Evolutionary conservation across 2,329 filamentous ascomycete genomes (phyloP), one percentile per base, ranked within the genome.

Genomic region (Fusarium armeniacum): DNA sequence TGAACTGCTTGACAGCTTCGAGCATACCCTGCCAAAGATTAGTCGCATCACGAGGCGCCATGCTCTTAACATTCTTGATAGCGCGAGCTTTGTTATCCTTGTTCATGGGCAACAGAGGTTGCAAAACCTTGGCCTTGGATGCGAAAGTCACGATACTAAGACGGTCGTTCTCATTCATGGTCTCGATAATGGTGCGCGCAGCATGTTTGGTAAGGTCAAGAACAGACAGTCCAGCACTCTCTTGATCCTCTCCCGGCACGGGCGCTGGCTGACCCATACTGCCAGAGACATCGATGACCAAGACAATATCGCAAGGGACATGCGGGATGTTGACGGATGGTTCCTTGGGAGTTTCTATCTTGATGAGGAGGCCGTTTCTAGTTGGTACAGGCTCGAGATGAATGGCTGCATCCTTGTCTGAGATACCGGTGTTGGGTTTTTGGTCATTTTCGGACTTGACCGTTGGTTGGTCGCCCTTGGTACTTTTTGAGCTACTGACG

Each of bases 151-250:
- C 85, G 33, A 90, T 86, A 6, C 85, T 87, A 0, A 90, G 76
- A 6, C 87, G 80, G 69, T 90, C 88, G 1, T 75, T 68, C n/a
- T 83, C 81, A 32, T 85, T 80, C 65, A 90, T 78, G 0, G 86
- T 87, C 69, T 87, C 84, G 12, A 89, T 71, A 20, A 90, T 88
- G 10, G 87, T 89, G 9, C 81, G 80, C 2, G 86, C 84, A 2
- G 87, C 86, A 69, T 90, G 87, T 71, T 89, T 89, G 43, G 84
- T 84, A 24, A 90, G 80, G 68, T 90, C 88, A 24, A 90, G 75
- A 3, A 89, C 81, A 0, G 83, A 85, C 1, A 89, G 77, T 0
- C 87, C 87, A 2, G 82, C 82, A 22, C 81, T 73, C 65, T 89
- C 85, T 56, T 84, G 64, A 18, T 76, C 72, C 8, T 82, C 79